Base-by-base conservation (phyloP, 805 yeast genomes). In the Kluyveromyces nonfermentans region DNA sequence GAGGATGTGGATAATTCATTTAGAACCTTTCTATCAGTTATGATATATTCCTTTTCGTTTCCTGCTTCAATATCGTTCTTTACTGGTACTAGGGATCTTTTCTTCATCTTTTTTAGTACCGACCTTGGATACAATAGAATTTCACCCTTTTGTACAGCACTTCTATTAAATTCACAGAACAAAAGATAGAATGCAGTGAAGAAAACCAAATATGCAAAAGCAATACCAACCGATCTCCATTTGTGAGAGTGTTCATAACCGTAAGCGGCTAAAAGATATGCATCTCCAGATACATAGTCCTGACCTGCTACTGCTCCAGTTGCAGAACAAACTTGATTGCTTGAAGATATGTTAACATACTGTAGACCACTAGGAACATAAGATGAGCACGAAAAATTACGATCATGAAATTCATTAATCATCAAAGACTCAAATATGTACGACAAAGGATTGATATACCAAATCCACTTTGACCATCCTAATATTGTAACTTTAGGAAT, bases 91-190 rank as follows among this genome's bases (percentile, higher is more conserved):
- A 38, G 20, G 19, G 60, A 56, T 38, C 67, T 58, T 51, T 74
- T 77, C 52, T 64, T 71, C 55, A 75, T 48, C 49, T 71, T 71
- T 40, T 59, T 67, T 57, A 78, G 63, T 42, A 75, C 66, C 2
- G 73, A 63, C 37, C 64, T 62, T 55, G 75, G 78, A 68, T 77
- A 82, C 20, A 82, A 69, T 48, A 80, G 63, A 28, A 82, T 70
- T 61, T 82, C 89, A 69, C 89, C 89, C 63, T 77, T 77, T 60
- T 78, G 84, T 68, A 72, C 70, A 2, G 84, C 77, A 57, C 81
- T 78, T 55, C 72, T 73, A 53, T 77, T 76, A 49, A 55, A 64
- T 57, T 83, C 89, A 42, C 77, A 71, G 46, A 77, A 65, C 2
- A 65, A 31, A 46, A 83, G 59, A 58, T 82, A 81, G 9, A 74